phyloP scores from a whole-genome alignment of 2,329 filamentous ascomycete species.

The Cladophialophora exuberans region DNA sequence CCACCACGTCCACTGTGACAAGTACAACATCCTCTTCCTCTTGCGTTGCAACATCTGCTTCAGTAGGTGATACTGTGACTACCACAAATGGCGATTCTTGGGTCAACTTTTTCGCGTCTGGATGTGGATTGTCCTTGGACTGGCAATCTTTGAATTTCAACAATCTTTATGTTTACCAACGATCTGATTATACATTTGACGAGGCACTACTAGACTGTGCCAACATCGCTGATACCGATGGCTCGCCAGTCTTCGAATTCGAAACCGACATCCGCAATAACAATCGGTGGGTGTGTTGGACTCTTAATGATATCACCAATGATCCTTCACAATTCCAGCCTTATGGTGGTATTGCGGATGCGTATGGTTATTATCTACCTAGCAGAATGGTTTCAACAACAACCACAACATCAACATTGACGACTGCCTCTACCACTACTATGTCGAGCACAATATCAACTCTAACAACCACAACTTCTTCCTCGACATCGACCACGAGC shows the following conservation, averaged over 20 bases:
- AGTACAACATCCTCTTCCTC: conserved; percentile 4
- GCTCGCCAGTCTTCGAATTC: conserved; percentile 10
- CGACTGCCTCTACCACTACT: background rate
- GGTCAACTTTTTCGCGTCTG: conserved; percentile 10
- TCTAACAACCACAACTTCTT: background rate
- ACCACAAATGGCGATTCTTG: conserved; percentile 3
- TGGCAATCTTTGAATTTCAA: conserved; percentile 10
- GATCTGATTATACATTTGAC: conserved; percentile 5
- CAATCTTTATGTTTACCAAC: conserved; percentile 11
- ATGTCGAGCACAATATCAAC: background rate
- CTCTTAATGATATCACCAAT: conserved; percentile 10
- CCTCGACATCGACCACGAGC: too few relatives aligned
- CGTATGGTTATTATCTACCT: conserved; percentile 7
- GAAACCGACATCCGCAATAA: conserved; percentile 6
- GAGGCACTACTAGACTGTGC: conserved; percentile 7
- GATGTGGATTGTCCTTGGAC: conserved; percentile 13
- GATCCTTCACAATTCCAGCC: conserved; percentile 9
- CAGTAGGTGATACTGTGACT: conserved; percentile 2
- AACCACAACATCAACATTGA: too few relatives aligned
- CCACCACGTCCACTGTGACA: background rate
- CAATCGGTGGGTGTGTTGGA: conserved; percentile 11
- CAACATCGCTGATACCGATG: background rate
- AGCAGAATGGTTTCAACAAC: background rate
- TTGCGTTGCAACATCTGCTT: conserved; percentile 5
- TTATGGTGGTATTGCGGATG: conserved; percentile 7